Evolutionary conservation across 148 eudicot genomes (phyloP).

Genomic region (Spergularia marina): DNA sequence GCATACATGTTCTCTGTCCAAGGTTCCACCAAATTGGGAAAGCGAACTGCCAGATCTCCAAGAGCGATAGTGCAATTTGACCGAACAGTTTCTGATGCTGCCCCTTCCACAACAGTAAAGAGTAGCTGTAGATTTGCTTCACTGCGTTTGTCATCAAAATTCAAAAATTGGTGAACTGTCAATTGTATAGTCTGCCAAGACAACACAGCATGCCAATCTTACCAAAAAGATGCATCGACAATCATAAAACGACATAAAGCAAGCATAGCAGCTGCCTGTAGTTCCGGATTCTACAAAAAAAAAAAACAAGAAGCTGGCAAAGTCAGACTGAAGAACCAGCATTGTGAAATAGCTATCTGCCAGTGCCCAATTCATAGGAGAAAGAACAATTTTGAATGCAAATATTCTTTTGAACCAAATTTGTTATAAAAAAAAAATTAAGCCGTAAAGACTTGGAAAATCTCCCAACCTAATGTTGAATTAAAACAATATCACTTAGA

Average conservation of each 20-base stretch:
- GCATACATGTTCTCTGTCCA: slow-evolving; percentile 98
- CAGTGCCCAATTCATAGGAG: not conserved
- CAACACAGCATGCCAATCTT: slow-evolving; percentile 11
- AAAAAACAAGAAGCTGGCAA: slow-evolving; percentile 8
- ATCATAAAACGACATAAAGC: slow-evolving; percentile 95
- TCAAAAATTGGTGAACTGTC: slow-evolving; percentile 2
- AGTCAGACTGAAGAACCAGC: slow-evolving; percentile 16
- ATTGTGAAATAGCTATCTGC: not conserved
- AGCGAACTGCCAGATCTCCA: slow-evolving; percentile 94
- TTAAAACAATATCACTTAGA: not conserved
- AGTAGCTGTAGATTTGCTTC: slow-evolving; percentile 93
- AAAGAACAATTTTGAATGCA: not conserved
- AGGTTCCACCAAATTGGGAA: slow-evolving; percentile 93
- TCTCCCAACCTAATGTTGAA: not conserved
- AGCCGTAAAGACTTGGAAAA: not conserved
- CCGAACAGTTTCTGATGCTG: slow-evolving; percentile 90
- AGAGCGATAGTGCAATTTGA: slow-evolving; percentile 95
- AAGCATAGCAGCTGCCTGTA: slow-evolving; percentile 96
- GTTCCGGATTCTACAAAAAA: slow-evolving; percentile 68
- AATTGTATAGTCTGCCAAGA: not conserved
- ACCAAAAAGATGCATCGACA: slow-evolving; percentile 93
- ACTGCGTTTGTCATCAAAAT: slow-evolving; percentile 38
- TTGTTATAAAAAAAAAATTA: not conserved
- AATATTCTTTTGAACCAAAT: not conserved
- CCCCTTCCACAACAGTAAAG: slow-evolving; percentile 89